Conservation (phyloP, 2,329 filamentous ascomycete genomes). For the Aaosphaeria arxii region DNA sequence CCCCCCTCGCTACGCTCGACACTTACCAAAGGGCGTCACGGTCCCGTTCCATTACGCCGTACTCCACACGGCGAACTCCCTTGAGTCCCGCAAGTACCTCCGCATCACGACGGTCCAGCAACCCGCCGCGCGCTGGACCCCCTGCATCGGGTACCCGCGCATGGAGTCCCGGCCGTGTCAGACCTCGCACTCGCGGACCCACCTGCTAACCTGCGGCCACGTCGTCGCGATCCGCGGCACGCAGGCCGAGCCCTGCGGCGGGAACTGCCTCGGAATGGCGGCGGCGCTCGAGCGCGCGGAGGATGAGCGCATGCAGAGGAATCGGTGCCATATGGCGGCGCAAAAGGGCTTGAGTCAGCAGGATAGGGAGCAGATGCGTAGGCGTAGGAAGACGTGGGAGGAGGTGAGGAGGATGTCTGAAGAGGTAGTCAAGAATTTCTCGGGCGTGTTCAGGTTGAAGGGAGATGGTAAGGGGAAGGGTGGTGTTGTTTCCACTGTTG, state of each 20-base stretch:
- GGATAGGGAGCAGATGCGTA: too few species aligned
- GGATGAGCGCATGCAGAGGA: background rate
- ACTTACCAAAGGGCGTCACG: background rate
- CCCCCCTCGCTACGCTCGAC: background rate
- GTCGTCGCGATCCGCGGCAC: conserved; percentile 3
- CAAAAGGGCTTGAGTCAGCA: background rate
- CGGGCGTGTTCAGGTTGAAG: background rate
- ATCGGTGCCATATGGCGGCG: background rate
- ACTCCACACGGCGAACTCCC: too few species aligned
- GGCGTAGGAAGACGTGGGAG: background rate
- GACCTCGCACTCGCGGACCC: conserved; percentile 6
- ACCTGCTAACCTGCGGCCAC: conserved; percentile 12
- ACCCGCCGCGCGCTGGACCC: too few species aligned
- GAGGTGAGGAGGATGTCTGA: background rate
- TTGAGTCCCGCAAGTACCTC: too few species aligned
- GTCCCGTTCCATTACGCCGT: background rate
- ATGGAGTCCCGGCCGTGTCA: conserved; percentile 13
- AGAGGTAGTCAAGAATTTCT: background rate
- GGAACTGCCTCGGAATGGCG: conserved; percentile 8
- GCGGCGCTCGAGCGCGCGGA: background rate
- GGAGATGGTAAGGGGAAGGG: background rate
- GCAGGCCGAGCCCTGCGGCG: conserved; percentile 9
- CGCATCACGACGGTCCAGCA: too few species aligned
- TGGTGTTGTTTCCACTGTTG: too few species aligned
- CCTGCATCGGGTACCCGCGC: background rate